These are phyloP conservation scores for Penicillium verrucosum DNA, from an alignment of 2,329 filamentous ascomycete species.

Conservation along the genomic window DNA sequence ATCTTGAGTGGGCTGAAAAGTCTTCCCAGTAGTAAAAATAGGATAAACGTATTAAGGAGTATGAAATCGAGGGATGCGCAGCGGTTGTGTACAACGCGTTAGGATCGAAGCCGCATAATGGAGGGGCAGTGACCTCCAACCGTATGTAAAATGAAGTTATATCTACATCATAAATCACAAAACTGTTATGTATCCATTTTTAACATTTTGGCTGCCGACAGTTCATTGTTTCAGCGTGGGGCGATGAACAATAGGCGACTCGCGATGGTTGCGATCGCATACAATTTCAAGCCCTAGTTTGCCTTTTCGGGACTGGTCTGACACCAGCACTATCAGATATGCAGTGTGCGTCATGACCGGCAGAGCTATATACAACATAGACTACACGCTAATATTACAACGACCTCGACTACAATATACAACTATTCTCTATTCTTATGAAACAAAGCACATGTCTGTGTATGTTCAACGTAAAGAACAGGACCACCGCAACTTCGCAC, in stretches of 20 bases:
- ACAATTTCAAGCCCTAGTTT: constrained; percentile 18
- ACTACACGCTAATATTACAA: neutral
- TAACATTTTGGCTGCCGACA: neutral
- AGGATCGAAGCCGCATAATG: constrained; percentile 7
- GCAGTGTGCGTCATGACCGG: constrained; percentile 1
- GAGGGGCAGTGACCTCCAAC: neutral
- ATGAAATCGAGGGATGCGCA: neutral
- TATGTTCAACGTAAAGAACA: constrained; percentile 1
- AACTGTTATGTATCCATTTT: neutral
- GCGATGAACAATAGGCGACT: constrained; percentile 5
- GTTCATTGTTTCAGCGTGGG: constrained; percentile 8
- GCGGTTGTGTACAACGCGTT: constrained; percentile 2
- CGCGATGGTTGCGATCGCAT: constrained; percentile 12
- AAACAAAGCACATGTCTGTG: neutral
- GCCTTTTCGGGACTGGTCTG: constrained; percentile 13
- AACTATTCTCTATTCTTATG: neutral
- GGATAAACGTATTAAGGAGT: neutral
- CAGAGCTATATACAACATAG: neutral
- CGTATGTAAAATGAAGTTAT: neutral
- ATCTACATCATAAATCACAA: neutral
- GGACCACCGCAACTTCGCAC: neutral
- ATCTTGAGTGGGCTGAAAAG: neutral
- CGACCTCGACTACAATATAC: neutral
- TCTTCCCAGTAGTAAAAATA: constrained; percentile 8
- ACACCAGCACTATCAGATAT: neutral